Evolutionary conservation across 768 basidiomycete genomes (phyloP), one percentile per base, ranked within the genome.

Genomic region (Roridomyces roridus): DNA sequence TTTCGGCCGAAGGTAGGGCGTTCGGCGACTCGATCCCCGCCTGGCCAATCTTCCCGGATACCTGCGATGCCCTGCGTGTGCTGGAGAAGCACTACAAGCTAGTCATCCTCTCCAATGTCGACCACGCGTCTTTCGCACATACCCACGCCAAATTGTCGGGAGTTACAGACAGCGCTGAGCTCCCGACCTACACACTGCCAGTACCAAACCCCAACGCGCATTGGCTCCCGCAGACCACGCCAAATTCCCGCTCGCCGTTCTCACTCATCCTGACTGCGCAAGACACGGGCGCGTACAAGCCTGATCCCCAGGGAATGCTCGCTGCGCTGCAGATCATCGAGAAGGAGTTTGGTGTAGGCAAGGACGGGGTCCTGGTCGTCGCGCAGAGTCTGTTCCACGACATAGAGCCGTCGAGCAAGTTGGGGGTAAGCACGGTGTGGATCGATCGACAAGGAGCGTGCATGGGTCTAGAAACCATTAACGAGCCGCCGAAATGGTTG

Each of bases 41-140:
- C 31, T 92, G 89, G 89, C 74, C 75, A 2, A 75, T 84, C 7
- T 92, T 91, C 72, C 80, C 85, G 0, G 91, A 92, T 69, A 87
- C 86, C 9, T 69, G 76, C 55, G 69, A 72, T 15, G 89, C 89
- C 0, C 81, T 92, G 6, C 78, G 76, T 45, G 70, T 76, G 25
- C 82, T 92, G 47, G 77, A 87, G 34, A 75, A 78, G 52, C 80
- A 82, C 65, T 91, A 83, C 74, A 86, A 85, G 51, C 85, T 92
- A 55, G 79, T 85, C 56, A 87, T 91, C 6, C 78, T 92, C 35
- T 91, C 89, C 62, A 92, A 92, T 69, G 85, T 92, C 65, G 90
- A 92, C 61, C 79, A 79, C 53, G 67, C 63, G 21, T 87, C 87
- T 28, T 89, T 91, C 66, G 73, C 79, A 4, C 72, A 78, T 59